Base-by-base conservation (phyloP, 2,329 filamentous ascomycete genomes). In the Penicillium brevicompactum region DNA sequence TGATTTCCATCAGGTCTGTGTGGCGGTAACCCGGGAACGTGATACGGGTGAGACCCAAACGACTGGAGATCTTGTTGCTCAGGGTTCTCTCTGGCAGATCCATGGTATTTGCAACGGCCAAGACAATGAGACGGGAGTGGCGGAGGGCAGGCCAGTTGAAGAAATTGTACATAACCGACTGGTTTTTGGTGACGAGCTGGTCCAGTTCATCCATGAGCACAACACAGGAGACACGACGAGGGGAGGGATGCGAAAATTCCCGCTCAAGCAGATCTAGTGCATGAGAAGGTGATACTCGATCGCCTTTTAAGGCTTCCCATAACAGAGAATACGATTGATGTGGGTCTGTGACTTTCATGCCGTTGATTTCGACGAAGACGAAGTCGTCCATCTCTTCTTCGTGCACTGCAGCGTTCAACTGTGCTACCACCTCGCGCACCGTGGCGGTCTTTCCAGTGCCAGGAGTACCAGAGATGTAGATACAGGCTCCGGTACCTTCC, bases 151-250 rank as follows among this genome's bases (percentile, higher is more conserved):
- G 94, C 94, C 94, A 99, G 70, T 99, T 99, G 83, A 99, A 99
- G 75, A 99, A 99, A 74, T 99, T 99, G 78, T 99, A 99, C 94
- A 99, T 99, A 76, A 99, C 94, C n/a, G 91, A 93, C 73, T 99
- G 95, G 68, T 96, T 97, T 70, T 93, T 94, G 11, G 94, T 99
- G 5, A 99, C 95, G 7, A 99, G 84, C 75, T 99, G 94, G 71
- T 99, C 94, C 46, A 99, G 82, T 75, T 99, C 94, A 68, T 99
- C 94, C 94, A 99, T 99, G 48, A 99, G 78, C 2, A 99, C 94
- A 13, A 99, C 94, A 70, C 93, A 97, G 1, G 95, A 94, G 5
- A 96, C 91, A 57, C 94, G 85, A 48, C 94, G 85, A 22, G 94
- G 94, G 56, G 89, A 95, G 0, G 95, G 94, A 56, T 92, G 88